These are phyloP conservation scores for Tremella fuciformis DNA, from an alignment of 768 basidiomycete genomes.

Conservation along the genomic window DNA sequence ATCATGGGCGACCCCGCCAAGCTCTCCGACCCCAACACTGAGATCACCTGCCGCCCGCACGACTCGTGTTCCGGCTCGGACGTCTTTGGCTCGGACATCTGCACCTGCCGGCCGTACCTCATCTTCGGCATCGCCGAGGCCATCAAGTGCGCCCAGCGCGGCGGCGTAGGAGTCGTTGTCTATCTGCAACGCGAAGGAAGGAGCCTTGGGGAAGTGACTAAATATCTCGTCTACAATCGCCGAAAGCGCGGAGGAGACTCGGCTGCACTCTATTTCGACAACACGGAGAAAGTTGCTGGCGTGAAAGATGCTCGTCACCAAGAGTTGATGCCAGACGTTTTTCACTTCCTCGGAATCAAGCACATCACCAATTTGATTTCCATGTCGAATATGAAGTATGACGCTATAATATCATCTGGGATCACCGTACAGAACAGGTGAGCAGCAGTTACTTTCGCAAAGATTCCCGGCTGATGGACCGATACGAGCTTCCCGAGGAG, in stretches of 20 bases:
- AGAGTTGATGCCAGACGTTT: constrained; percentile 86
- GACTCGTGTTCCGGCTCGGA: constrained; percentile 97
- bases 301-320: constrained; percentile 56
- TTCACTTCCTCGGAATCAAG: constrained; percentile 89
- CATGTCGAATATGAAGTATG: constrained; percentile 70
- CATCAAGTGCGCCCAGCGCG: constrained; percentile 73
- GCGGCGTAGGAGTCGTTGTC: constrained; percentile 87
- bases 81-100: constrained; percentile 74
- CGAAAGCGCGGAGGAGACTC: constrained; percentile 91
- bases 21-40: constrained; percentile 47
- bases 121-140: constrained; percentile 91
- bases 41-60: constrained; percentile 56
- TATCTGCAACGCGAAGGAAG: constrained; percentile 66
- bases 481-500: constrained; percentile 88
- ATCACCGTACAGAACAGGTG: constrained; percentile 66
- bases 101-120: constrained; percentile 67
- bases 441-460: too few species aligned
- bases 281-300: constrained; percentile 88
- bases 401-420: constrained; percentile 85
- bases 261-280: constrained; percentile 89
- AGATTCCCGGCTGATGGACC: constrained; percentile 19
- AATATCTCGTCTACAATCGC: constrained; percentile 91
- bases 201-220: constrained; percentile 66
- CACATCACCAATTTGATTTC: constrained; percentile 82
- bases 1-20: constrained; percentile 87